Conservation (phyloP, 352 stramenopile species). For the Phytophthora podocarpi region DNA sequence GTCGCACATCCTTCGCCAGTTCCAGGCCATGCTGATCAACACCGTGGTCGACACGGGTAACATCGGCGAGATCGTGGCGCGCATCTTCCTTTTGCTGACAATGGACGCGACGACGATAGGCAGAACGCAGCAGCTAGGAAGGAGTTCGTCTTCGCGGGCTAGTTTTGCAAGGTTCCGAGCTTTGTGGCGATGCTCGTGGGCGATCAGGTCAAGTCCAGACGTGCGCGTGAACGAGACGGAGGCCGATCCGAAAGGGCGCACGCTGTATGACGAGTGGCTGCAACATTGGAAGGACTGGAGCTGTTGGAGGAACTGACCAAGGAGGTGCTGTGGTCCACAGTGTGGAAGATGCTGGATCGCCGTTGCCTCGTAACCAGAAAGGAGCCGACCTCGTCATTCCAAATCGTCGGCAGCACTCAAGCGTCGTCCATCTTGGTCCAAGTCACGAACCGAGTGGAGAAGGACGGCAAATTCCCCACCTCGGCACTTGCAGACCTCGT, state of each 20-base stretch:
- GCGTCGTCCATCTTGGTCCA: neutral
- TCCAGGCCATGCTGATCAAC: neutral
- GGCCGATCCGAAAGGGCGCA: too few relatives aligned
- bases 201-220: neutral
- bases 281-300: neutral
- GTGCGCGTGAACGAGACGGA: too few relatives aligned
- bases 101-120: neutral
- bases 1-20: neutral
- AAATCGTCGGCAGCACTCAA: too few relatives aligned
- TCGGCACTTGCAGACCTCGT: too few relatives aligned
- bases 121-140: neutral
- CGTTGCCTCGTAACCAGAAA: neutral
- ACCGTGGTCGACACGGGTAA: neutral
- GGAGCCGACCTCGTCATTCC: too few relatives aligned
- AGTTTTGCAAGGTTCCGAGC: neutral
- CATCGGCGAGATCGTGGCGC: too few relatives aligned
- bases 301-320: neutral
- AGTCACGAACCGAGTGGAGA: neutral
- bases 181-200: constrained; percentile 1
- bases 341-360: neutral
- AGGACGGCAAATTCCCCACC: too few relatives aligned
- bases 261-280: neutral
- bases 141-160: neutral
- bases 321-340: neutral
- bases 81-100: neutral